These are phyloP conservation scores for Lotus japonicus DNA, from an alignment of 306 rosid species.

Conservation along the genomic window DNA sequence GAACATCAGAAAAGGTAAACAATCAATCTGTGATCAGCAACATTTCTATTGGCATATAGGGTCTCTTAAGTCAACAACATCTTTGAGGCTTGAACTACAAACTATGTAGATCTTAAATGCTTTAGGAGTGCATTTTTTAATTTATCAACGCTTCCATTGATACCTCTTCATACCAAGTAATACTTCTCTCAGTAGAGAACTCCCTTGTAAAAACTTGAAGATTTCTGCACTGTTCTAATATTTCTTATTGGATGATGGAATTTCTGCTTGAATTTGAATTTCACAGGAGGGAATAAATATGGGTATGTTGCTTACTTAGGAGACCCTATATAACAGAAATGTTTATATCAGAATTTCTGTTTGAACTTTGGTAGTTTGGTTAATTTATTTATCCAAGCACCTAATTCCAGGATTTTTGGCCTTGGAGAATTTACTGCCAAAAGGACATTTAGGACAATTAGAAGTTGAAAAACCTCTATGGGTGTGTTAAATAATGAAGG, in stretches of 20 bases:
- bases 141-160: not conserved
- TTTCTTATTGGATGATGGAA: too few species aligned
- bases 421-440: not conserved
- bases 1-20: constrained; percentile 50
- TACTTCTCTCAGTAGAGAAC: too few species aligned
- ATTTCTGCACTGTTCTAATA: too few species aligned
- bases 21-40: not conserved
- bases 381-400: not conserved
- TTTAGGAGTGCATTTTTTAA: not conserved
- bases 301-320: not conserved
- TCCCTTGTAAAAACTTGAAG: too few species aligned
- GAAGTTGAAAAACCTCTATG: too few species aligned
- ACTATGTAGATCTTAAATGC: not conserved
- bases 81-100: not conserved
- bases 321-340: too few species aligned
- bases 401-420: not conserved
- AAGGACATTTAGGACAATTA: too few species aligned
- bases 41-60: not conserved
- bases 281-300: too few species aligned
- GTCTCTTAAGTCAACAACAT: not conserved
- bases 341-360: not conserved
- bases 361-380: not conserved
- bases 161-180: too few species aligned
- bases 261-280: too few species aligned
- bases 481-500: too few species aligned